Evolutionary conservation across 2,329 filamentous ascomycete species (phyloP).

Genomic region (Colletotrichum tamarilloi): DNA sequence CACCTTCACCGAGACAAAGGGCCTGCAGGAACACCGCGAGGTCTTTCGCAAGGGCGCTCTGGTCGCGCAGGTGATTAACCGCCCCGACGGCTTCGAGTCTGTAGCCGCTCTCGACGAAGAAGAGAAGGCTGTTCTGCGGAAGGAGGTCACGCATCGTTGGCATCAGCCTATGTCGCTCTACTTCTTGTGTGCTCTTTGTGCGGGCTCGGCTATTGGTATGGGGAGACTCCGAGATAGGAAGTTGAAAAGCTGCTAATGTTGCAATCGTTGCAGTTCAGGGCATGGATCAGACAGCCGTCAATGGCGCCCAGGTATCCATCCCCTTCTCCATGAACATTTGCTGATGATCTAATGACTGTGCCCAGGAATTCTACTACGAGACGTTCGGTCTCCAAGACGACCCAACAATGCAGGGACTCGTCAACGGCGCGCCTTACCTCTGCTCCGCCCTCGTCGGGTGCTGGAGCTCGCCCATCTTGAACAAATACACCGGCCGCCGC

Average conservation of each 20-base stretch:
- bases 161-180: constrained; percentile 47
- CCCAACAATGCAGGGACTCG: constrained; percentile 61
- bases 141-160: constrained; percentile 46
- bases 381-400: constrained; percentile 47
- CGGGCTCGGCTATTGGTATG: constrained; percentile 56
- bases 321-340: constrained; percentile 48
- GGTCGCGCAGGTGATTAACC: constrained; percentile 58
- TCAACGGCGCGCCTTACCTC: constrained; percentile 67
- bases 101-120: constrained; percentile 42
- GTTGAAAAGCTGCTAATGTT: neutral
- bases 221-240: no score
- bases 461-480: constrained; percentile 56
- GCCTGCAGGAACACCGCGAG: constrained; percentile 47
- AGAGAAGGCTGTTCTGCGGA: constrained; percentile 43
- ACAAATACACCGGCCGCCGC: constrained; percentile 70
- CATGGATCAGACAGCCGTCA: constrained; percentile 74
- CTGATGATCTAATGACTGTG: constrained; percentile 39
- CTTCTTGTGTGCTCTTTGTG: constrained; percentile 49
- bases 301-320: constrained; percentile 70
- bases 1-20: constrained; percentile 47
- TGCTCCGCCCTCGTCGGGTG: constrained; percentile 54
- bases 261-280: constrained; percentile 56
- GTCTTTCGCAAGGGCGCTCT: constrained; percentile 65
- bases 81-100: constrained; percentile 42
- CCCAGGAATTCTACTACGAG: constrained; percentile 48